These are phyloP conservation scores for Alternaria brassicae DNA, from an alignment of 2,329 filamentous ascomycete genomes.

Conservation along the genomic window DNA sequence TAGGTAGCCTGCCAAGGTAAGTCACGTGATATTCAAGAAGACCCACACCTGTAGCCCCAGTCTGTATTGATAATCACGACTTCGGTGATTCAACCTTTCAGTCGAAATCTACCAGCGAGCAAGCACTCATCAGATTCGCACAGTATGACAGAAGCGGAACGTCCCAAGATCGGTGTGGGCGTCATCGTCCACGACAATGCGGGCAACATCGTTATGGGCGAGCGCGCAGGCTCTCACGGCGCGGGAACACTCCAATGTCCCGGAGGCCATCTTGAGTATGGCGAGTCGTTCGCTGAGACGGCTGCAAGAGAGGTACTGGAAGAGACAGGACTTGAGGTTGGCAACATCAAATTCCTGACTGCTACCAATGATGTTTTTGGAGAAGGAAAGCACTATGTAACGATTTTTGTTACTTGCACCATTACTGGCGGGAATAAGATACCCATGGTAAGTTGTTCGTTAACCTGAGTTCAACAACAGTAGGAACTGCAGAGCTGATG, in stretches of 20 bases:
- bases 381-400: conserved; percentile 75
- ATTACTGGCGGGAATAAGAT: conserved; percentile 57
- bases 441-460: conserved; percentile 58
- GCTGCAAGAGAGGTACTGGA: conserved; percentile 72
- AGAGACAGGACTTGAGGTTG: conserved; percentile 68
- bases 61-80: background rate
- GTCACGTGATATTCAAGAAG: background rate
- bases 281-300: conserved; percentile 68
- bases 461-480: background rate
- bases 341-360: conserved; percentile 61
- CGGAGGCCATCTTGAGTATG: conserved; percentile 76
- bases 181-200: conserved; percentile 55
- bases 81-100: background rate
- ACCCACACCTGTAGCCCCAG: background rate
- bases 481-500: background rate
- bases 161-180: conserved; percentile 57
- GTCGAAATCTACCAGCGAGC: background rate
- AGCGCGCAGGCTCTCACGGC: conserved; percentile 48
- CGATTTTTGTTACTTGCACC: conserved; percentile 69
- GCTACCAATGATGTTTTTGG: conserved; percentile 73
- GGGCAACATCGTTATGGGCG: conserved; percentile 57
- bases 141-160: conserved; percentile 30
- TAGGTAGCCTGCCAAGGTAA: no score
- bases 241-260: conserved; percentile 71
- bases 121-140: background rate